Conservation (phyloP, 768 basidiomycete genomes). For the Aureoboletus auriporus region DNA sequence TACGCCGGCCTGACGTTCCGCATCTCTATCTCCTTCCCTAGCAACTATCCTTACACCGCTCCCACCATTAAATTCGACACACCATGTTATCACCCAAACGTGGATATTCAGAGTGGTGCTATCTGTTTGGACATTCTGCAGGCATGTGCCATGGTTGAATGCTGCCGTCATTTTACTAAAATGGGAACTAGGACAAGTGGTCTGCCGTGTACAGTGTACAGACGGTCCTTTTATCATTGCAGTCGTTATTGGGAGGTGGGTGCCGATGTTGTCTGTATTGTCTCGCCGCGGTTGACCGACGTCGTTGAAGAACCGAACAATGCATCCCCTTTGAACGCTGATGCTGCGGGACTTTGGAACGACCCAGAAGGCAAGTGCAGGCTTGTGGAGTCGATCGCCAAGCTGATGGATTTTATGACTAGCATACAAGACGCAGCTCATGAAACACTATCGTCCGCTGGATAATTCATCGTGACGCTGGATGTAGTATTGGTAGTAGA, state of each 20-base stretch:
- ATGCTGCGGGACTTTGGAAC: slow-evolving; percentile 81
- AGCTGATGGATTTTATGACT: neutral
- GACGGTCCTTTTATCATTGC: slow-evolving; percentile 82
- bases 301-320: slow-evolving; percentile 77
- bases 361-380: slow-evolving; percentile 52
- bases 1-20: slow-evolving; percentile 79
- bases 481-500: neutral
- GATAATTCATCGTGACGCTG: slow-evolving; percentile 33
- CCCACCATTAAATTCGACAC: slow-evolving; percentile 86
- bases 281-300: neutral
- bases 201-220: slow-evolving; percentile 91
- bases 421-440: slow-evolving; percentile 72
- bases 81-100: slow-evolving; percentile 89
- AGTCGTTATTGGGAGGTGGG: slow-evolving; percentile 83
- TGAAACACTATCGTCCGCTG: slow-evolving; percentile 66
- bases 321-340: slow-evolving; percentile 83
- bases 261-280: slow-evolving; percentile 2
- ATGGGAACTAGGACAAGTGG: slow-evolving; percentile 72
- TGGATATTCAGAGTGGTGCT: slow-evolving; percentile 70
- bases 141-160: slow-evolving; percentile 35
- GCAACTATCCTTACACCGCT: slow-evolving; percentile 85
- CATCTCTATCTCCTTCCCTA: slow-evolving; percentile 79
- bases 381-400: neutral
- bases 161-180: slow-evolving; percentile 4
- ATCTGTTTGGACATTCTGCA: slow-evolving; percentile 89